These are phyloP conservation scores for Penicillium aurantiogriseum DNA, from an alignment of 2,329 filamentous ascomycete species.

Conservation along the genomic window DNA sequence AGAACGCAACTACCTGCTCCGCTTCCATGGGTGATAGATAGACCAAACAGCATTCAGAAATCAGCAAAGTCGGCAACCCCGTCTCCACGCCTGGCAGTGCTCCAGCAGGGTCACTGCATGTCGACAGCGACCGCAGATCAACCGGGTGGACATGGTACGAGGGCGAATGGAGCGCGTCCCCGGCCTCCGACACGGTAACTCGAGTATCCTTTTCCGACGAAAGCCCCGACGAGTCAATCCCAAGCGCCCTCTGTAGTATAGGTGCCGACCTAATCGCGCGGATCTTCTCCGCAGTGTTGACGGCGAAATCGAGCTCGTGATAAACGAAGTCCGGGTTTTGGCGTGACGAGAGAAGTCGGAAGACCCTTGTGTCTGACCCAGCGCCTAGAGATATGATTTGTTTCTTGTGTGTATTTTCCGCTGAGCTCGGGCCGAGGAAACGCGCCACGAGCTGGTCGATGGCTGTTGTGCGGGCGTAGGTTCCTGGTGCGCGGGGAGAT, in stretches of 20 bases:
- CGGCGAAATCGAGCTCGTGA: constrained; percentile 87
- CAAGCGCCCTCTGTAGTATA: constrained; percentile 32
- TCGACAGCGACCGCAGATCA: constrained; percentile 64
- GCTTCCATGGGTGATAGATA: constrained; percentile 72
- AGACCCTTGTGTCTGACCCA: constrained; percentile 86
- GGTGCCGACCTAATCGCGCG: constrained; percentile 37
- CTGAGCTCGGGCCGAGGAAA: constrained; percentile 58
- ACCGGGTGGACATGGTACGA: constrained; percentile 60
- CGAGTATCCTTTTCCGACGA: constrained; percentile 21
- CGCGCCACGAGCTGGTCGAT: constrained; percentile 73
- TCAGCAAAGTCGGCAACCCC: constrained; percentile 72
- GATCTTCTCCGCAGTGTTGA: constrained; percentile 69
- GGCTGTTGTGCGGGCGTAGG: constrained; percentile 83
- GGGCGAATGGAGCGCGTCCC: constrained; percentile 47
- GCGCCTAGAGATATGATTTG: constrained; percentile 93
- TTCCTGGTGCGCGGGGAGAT: constrained; percentile 57
- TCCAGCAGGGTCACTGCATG: constrained; percentile 3
- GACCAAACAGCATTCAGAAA: constrained; percentile 94
- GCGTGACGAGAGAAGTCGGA: constrained; percentile 62
- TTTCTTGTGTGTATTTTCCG: constrained; percentile 30
- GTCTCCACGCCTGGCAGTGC: constrained; percentile 50
- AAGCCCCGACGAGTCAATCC: constrained; percentile 23
- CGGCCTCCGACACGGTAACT: constrained; percentile 38
- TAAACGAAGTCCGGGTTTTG: constrained; percentile 61
- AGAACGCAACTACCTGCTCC: constrained; percentile 62